Evolutionary conservation across 78 protist genomes (phyloP).

Genomic region (Dictyostelium brefeldianum): DNA sequence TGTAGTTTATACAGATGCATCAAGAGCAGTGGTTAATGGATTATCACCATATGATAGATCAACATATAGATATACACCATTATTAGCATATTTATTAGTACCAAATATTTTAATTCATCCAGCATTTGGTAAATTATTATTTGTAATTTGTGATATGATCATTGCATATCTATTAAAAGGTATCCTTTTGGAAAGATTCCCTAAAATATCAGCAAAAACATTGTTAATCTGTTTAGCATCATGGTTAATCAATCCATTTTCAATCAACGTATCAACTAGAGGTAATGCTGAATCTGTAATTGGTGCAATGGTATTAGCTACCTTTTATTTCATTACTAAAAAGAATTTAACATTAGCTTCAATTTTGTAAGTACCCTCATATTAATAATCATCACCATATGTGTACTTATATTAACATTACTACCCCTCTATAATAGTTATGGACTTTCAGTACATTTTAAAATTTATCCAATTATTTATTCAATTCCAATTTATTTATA

Average conservation of each 20-base stretch:
- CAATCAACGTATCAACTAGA: slow-evolving; percentile 94
- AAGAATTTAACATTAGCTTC: slow-evolving; percentile 53
- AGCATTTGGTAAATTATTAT: slow-evolving; percentile 94
- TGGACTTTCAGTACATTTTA: slow-evolving; percentile 95
- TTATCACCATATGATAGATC: slow-evolving; percentile 93
- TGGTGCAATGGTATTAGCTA: slow-evolving; percentile 83
- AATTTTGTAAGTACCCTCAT: slow-evolving; percentile 36
- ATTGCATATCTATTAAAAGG: slow-evolving; percentile 75
- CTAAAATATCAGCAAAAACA: slow-evolving; percentile 34
- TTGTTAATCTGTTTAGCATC: slow-evolving; percentile 55
- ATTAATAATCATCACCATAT: not conserved
- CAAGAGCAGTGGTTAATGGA: slow-evolving; percentile 90
- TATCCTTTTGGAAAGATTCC: slow-evolving; percentile 29
- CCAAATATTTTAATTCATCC: slow-evolving; percentile 88
- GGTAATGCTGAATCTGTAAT: slow-evolving; percentile 97
- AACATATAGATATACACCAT: slow-evolving; percentile 97
- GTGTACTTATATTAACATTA: not conserved
- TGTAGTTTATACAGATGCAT: slow-evolving; percentile 95
- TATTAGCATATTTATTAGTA: slow-evolving; percentile 87
- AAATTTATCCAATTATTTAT: slow-evolving; percentile 96
- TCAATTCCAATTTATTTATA: slow-evolving; percentile 82
- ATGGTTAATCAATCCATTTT: slow-evolving; percentile 94
- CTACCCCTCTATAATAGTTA: slow-evolving; percentile 14
- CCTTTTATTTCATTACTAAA: slow-evolving; percentile 78
- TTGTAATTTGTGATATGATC: slow-evolving; percentile 88